Evolutionary conservation across 371 early-diverging fungal species (phyloP), one percentile per base, ranked within the genome.

Genomic region (Lichtheimia ornata): DNA sequence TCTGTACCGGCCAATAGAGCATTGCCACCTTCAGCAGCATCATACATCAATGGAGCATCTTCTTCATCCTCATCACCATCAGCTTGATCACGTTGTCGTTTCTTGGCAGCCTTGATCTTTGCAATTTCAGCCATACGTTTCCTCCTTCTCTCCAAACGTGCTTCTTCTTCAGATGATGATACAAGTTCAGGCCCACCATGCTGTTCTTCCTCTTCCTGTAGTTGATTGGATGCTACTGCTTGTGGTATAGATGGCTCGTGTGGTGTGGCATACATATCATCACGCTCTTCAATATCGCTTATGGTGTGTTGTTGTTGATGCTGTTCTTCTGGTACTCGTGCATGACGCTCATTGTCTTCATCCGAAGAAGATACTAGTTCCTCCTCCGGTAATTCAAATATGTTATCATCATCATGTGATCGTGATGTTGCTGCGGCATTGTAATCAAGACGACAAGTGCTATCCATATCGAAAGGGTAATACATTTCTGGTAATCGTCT

Each of bases 401-500:
- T 12, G 11, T 47, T 47, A 47, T 47, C 47, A 11, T 47, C 22
- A 17, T 47, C 22, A 47, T 47, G 14, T 6, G n/a, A n/a, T n/a
- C 47, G 47, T 35, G 35, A 35, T 11, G 35, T 35, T 35, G 35
- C 6, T 35, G 35, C 35, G 2, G 35, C 35, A 35, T 35, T 35
- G 35, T 35, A 35, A 35, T 35, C 35, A 47, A 47, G 47, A 18
- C 47, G 47, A 22, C n/a, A 22, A 22, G 47, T 22, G 5, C 44
- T 20, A 54, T 61, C 54, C 15, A 50, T 53, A 47, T 65, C 60
- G 47, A 40, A 65, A n/a, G 65, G 65, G 24, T 53, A 65, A 60
- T 50, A 56, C n/a, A 40, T 11, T 42, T 65, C 65, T 27, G 49
- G 47, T 13, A 59, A 47, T 9, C 56, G 35, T 47, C 55, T 42